Conservation (phyloP, 208 protist species). For the Trypanosoma melophagium region DNA sequence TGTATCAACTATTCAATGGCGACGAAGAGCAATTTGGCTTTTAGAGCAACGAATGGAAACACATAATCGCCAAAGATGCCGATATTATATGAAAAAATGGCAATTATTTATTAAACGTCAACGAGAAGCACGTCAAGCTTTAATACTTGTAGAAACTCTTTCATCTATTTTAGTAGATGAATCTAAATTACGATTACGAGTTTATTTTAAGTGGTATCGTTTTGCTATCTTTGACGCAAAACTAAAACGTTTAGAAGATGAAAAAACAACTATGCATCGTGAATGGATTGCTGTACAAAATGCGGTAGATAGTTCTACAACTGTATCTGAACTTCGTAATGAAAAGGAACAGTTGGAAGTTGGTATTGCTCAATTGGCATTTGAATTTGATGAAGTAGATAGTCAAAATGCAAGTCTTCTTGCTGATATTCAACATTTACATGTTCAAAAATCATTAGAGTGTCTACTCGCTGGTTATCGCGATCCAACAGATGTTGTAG, state of each 20-base stretch:
- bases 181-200: conserved; percentile 31
- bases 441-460: conserved; percentile 17
- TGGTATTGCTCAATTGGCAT: conserved; percentile 21
- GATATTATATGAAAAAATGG: conserved; percentile 44
- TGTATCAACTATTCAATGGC: conserved; percentile 9
- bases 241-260: conserved; percentile 38
- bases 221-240: conserved; percentile 43
- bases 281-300: conserved; percentile 62
- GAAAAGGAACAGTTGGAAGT: conserved; percentile 35
- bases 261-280: conserved; percentile 49
- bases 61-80: conserved; percentile 10
- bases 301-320: conserved; percentile 29
- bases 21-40: conserved; percentile 27
- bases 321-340: conserved; percentile 31
- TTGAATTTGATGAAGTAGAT: conserved; percentile 27
- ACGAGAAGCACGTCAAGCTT: conserved; percentile 14
- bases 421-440: conserved; percentile 11
- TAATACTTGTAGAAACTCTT: conserved; percentile 41
- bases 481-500: background rate
- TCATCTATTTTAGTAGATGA: conserved; percentile 39
- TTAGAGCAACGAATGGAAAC: conserved; percentile 26
- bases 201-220: conserved; percentile 53
- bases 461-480: conserved; percentile 19
- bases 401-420: conserved; percentile 4
- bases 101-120: conserved; percentile 7